Evolutionary conservation across 345 rosid species (phyloP).

Genomic region (Rhodamnia rubescens): DNA sequence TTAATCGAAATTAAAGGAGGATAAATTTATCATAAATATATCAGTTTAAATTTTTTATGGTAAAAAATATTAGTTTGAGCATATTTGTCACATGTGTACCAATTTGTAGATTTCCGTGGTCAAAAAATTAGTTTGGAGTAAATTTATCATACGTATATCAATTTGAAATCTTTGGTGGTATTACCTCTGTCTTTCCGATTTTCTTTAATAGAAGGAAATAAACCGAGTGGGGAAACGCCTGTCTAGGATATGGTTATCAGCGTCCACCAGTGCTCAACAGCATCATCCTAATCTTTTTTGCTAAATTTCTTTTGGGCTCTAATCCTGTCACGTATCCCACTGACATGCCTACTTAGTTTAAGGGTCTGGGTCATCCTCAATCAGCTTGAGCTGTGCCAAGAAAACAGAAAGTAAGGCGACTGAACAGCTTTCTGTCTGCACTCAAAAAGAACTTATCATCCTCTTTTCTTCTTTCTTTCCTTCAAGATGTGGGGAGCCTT

Average conservation of each 20-base stretch:
- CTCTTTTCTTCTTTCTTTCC: constrained; percentile 1
- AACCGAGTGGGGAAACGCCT: background rate
- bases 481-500: background rate
- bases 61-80: too few relatives aligned
- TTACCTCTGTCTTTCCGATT: too few relatives aligned
- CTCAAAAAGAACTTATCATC: constrained; percentile 4
- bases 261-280: constrained; percentile 18
- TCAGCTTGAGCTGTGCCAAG: background rate
- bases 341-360: constrained; percentile 35
- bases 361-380: constrained; percentile 29
- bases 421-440: constrained; percentile 15
- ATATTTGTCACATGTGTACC: too few relatives aligned
- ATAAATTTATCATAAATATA: too few relatives aligned
- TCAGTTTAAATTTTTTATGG: too few relatives aligned
- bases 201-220: too few relatives aligned
- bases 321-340: constrained; percentile 22
- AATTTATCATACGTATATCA: too few relatives aligned
- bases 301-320: constrained; percentile 1
- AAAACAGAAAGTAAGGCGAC: background rate
- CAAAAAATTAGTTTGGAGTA: too few relatives aligned
- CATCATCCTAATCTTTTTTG: constrained; percentile 20
- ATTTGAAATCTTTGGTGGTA: too few relatives aligned
- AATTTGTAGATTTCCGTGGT: too few relatives aligned
- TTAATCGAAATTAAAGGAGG: too few relatives aligned
- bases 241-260: background rate